These are phyloP conservation scores for Penicillium paxilli DNA, from an alignment of 495 filamentous ascomycete genomes.

Conservation along the genomic window DNA sequence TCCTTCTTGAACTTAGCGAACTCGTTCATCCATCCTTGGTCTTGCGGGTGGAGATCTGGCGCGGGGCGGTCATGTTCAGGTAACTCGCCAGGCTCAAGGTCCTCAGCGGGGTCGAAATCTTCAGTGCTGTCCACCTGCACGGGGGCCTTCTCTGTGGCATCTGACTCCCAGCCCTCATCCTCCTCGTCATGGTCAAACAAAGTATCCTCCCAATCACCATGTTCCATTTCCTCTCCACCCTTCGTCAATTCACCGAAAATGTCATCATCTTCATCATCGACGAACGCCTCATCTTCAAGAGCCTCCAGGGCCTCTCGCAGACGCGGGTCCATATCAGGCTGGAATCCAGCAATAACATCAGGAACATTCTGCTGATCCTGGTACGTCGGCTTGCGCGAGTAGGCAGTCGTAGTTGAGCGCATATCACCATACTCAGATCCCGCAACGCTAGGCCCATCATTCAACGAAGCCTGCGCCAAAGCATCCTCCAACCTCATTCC, in stretches of 20 bases:
- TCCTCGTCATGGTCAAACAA: constrained; percentile 60
- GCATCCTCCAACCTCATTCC: constrained; percentile 80
- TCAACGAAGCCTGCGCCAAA: constrained; percentile 62
- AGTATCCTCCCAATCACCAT: constrained; percentile 65
- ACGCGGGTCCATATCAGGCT: constrained; percentile 97
- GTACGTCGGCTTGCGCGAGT: constrained; percentile 71
- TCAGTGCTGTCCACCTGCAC: constrained; percentile 41
- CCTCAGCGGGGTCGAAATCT: constrained; percentile 3
- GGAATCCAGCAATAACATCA: constrained; percentile 86
- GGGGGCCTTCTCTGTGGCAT: constrained; percentile 78
- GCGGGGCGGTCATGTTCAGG: constrained; percentile 45
- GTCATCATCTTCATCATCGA: constrained; percentile 80
- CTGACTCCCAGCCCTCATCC: constrained; percentile 88
- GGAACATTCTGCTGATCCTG: constrained; percentile 93
- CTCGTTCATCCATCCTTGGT: constrained; percentile 81
- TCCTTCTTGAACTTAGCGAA: constrained; percentile 89
- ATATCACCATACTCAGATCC: constrained; percentile 36
- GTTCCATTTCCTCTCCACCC: constrained; percentile 70
- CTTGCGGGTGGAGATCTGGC: constrained; percentile 46
- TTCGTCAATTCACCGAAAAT: constrained; percentile 77
- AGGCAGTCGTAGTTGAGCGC: constrained; percentile 59
- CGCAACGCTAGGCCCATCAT: constrained; percentile 38
- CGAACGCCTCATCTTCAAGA: constrained; percentile 92
- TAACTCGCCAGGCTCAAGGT: constrained; percentile 35
- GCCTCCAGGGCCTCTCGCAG: constrained; percentile 91